These are phyloP conservation scores for Aspergillus thermomutatus DNA, from an alignment of 2,329 filamentous ascomycete genomes.

Conservation along the genomic window DNA sequence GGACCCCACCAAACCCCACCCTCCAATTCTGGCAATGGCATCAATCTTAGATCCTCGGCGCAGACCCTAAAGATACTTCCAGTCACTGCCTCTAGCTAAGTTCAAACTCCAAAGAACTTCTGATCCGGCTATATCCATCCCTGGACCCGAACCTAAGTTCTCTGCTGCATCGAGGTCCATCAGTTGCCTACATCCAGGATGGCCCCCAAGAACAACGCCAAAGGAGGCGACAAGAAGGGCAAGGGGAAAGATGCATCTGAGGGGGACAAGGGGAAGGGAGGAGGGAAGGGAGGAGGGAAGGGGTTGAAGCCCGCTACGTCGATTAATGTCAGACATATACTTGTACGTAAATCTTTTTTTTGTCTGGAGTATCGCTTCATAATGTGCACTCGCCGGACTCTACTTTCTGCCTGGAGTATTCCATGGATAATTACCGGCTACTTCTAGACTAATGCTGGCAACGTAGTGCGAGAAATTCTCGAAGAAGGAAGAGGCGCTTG, in stretches of 20 bases:
- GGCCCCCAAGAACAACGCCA: slow-evolving; percentile 43
- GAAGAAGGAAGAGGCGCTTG: slow-evolving; percentile 63
- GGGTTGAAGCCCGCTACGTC: slow-evolving; percentile 56
- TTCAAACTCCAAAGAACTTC: neutral
- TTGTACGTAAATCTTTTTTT: slow-evolving; percentile 38
- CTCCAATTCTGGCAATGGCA: neutral
- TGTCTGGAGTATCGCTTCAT: slow-evolving; percentile 2
- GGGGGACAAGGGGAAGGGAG: slow-evolving; percentile 22
- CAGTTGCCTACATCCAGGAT: slow-evolving; percentile 21
- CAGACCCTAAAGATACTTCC: neutral
- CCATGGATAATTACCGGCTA: neutral
- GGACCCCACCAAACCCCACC: neutral
- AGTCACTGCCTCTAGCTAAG: neutral
- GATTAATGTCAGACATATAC: slow-evolving; percentile 65
- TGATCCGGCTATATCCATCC: neutral
- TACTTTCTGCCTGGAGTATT: neutral
- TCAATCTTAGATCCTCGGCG: neutral
- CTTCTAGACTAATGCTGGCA: neutral
- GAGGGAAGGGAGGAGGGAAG: slow-evolving; percentile 23
- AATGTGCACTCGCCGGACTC: no score
- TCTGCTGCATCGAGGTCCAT: neutral
- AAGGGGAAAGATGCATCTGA: slow-evolving; percentile 39
- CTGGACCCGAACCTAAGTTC: no score
- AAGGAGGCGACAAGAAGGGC: slow-evolving; percentile 36
- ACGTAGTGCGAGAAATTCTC: slow-evolving; percentile 58